Conservation (phyloP, 208 protist species). For the Trypanosoma avium region DNA sequence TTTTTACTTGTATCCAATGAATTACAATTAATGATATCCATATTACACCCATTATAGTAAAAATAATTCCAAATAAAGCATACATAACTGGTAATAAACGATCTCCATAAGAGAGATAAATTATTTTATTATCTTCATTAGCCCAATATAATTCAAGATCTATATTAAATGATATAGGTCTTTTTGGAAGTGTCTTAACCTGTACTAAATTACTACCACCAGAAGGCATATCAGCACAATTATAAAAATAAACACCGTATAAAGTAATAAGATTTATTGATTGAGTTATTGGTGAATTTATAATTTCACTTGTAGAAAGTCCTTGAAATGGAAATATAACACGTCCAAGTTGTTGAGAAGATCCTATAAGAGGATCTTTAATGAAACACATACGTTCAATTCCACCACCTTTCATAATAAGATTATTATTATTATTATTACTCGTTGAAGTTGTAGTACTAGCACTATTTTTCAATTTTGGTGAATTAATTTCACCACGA, state of each 20-base stretch:
- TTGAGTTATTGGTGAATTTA: neutral
- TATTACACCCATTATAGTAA: conserved; percentile 10
- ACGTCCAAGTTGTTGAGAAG: neutral
- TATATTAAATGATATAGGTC: conserved; percentile 27
- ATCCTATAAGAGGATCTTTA: conserved; percentile 19
- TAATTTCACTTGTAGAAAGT: conserved; percentile 1
- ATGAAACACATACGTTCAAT: conserved; percentile 26
- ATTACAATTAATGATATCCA: conserved; percentile 21
- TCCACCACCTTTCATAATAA: neutral
- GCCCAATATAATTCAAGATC: conserved; percentile 17
- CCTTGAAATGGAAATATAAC: conserved; percentile 21
- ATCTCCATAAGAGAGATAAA: conserved; percentile 24
- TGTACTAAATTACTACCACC: neutral
- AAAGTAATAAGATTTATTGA: conserved; percentile 11
- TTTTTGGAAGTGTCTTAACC: neutral
- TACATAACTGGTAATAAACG: conserved; percentile 17
- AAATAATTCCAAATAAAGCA: conserved; percentile 22
- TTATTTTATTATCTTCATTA: neutral
- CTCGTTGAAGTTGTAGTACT: too few species aligned
- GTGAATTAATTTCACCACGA: conserved; percentile 21
- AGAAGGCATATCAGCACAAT: conserved; percentile 26
- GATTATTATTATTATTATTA: too few species aligned
- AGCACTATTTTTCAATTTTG: too few species aligned
- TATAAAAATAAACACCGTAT: conserved; percentile 43
- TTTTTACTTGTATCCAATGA: conserved; percentile 18